Evolutionary conservation across 805 yeast species (phyloP).

Genomic region (Wickerhamiella occidentalis): DNA sequence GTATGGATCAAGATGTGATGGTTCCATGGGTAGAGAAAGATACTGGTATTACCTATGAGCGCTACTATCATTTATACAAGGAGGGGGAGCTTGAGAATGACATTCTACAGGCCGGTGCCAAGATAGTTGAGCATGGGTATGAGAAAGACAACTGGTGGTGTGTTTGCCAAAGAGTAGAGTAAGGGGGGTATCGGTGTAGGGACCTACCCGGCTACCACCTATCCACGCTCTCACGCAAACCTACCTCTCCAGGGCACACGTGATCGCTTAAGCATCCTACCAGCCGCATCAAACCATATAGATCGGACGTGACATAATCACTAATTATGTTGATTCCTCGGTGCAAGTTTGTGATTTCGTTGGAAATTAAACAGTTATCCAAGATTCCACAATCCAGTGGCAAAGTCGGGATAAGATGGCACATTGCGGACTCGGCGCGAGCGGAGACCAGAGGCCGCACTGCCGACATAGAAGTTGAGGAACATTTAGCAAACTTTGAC

Average conservation of each 20-base stretch:
- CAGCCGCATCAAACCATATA: not conserved
- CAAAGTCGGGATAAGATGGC: constrained; percentile 51
- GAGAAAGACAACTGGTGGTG: constrained; percentile 93
- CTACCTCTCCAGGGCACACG: not conserved
- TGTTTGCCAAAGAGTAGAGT: not conserved
- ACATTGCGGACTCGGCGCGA: constrained; percentile 39
- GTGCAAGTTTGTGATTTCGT: constrained; percentile 49
- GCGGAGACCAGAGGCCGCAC: constrained; percentile 40
- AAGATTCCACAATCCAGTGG: constrained; percentile 78
- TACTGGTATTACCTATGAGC: constrained; percentile 44
- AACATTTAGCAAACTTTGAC: constrained; percentile 44
- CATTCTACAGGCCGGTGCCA: constrained; percentile 58
- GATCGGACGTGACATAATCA: not conserved
- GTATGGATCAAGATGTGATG: constrained; percentile 83
- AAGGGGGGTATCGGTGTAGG: not conserved
- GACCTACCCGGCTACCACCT: no score
- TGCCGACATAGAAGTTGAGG: constrained; percentile 32
- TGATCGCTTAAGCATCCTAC: not conserved
- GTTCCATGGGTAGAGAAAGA: constrained; percentile 84
- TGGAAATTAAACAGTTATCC: constrained; percentile 56
- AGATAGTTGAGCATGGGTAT: constrained; percentile 60
- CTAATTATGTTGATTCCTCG: constrained; percentile 21
- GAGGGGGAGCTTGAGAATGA: constrained; percentile 73
- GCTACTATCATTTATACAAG: constrained; percentile 80
- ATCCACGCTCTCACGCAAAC: no score